Base-by-base conservation (phyloP, 2,329 filamentous ascomycete species). In the Mycosphaerelloides madeirae region DNA sequence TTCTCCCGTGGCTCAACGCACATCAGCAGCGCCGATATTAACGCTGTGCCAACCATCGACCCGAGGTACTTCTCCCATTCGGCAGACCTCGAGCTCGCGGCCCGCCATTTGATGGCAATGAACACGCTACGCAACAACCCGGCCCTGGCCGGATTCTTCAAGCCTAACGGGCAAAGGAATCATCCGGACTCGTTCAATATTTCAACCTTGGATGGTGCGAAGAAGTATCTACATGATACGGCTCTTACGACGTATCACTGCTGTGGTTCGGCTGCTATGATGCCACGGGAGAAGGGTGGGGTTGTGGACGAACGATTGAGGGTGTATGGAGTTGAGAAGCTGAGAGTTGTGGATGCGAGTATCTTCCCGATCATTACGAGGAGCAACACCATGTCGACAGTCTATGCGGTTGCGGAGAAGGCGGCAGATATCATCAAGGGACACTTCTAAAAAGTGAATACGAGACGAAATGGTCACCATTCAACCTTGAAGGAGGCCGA, bases 1-100 rank as follows among this genome's bases (percentile, higher is more conserved):
- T 53, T 76, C 28, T 76, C 73, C 49, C 67, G 34, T 49, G 69
- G 69, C 11, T 61, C 65, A 29, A 68, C 75, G 54, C 71, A 44
- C 48, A 52, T 60, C 43, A 22, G 40, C 12, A 52, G 53, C 13
- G 14, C 53, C 32, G 31, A 56, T 41, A 38, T 54, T 19, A 31
- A 50, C 19, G 32, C 44, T 6, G 43, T 53, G 42, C 56, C 58
- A 0, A n/a, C 38, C 19, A 55, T 63, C 34, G 45, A 60, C 33
- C 56, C 57, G 6, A 44, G 49, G 13, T 58, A 60, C 35, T 44
- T 56, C 28, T 66, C 60, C 15, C 68, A 72, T 15, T 74, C 76
- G 6, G 59, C 73, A 3, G 73, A 77, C 15, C 13, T 32, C 5
- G 35, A 18, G 12, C 22, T 18, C n/a, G 11, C 6, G n/a, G 13